Evolutionary conservation across 2,329 filamentous ascomycete genomes (phyloP).

Genomic region (Alternaria novae-zelandiae): DNA sequence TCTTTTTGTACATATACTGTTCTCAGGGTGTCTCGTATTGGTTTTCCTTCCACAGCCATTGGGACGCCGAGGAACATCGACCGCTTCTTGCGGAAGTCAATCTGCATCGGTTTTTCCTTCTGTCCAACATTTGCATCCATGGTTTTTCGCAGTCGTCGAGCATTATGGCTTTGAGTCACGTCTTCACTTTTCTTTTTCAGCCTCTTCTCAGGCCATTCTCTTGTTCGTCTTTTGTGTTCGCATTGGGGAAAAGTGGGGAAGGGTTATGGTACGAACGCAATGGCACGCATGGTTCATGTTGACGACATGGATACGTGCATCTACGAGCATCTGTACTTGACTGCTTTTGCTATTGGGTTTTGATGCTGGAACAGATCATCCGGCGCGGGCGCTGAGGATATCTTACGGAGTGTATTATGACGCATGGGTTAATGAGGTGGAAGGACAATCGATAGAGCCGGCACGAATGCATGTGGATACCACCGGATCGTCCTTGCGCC

Average conservation of each 20-base stretch:
- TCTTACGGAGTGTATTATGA: conserved; percentile 32
- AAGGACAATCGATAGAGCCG: conserved; percentile 18
- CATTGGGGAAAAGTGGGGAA: conserved; percentile 22
- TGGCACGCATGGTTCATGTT: conserved; percentile 12
- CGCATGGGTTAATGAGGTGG: conserved; percentile 26
- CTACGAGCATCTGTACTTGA: conserved; percentile 20
- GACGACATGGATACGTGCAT: conserved; percentile 12
- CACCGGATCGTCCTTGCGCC: conserved; percentile 21
- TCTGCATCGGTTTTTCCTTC: conserved; percentile 20
- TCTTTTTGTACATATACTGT: conserved; percentile 39
- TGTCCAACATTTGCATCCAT: conserved; percentile 11
- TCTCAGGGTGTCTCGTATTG: conserved; percentile 21
- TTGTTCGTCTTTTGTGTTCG: conserved; percentile 22
- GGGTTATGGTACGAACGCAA: conserved; percentile 12
- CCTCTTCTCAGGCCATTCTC: conserved; percentile 16
- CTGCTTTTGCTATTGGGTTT: conserved; percentile 34
- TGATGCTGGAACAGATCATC: conserved; percentile 31
- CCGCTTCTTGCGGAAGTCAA: conserved; percentile 14
- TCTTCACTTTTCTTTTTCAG: conserved; percentile 22
- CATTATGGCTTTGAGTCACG: conserved; percentile 8
- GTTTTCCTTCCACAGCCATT: conserved; percentile 20
- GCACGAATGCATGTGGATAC: conserved; percentile 28
- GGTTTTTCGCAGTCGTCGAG: conserved; percentile 2
- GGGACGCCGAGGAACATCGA: conserved; percentile 20
- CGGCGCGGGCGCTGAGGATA: conserved; percentile 43